Evolutionary conservation across 2,329 filamentous ascomycete genomes (phyloP), one percentile per base, ranked within the genome.

Genomic region (Pestalotiopsis sp.): DNA sequence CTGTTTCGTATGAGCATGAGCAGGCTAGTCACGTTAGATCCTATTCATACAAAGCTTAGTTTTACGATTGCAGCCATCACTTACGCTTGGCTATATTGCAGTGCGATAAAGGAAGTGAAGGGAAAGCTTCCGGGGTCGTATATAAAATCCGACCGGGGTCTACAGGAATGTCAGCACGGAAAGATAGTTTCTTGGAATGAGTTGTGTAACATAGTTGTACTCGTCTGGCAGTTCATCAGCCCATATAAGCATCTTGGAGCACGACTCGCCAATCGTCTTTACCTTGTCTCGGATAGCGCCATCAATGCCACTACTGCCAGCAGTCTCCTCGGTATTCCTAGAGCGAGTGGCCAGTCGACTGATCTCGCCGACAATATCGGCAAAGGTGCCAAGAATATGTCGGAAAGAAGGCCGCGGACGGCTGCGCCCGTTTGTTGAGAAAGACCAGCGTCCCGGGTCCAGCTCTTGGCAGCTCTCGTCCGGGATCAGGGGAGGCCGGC

Each of bases 21-120:
- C 24, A 68, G 22, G 9, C 67, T 68, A 3, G 1, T 30, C 1
- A 62, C 4, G 17, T 66, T 55, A 66, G 59, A 22, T 22, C 30
- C 6, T 14, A 1, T 26, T 17, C 2, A 22, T 44, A 20, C 2
- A 4, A 39, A 35, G n/a, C 2, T 6, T 14, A 6, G 24, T 35
- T 1, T 35, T 35, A 9, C 7, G 7, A 22, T 10, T 14, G 22
- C 20, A 13, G 14, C 20, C 6, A 4, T 3, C 4, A 67, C 67
- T 40, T 22, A 68, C 67, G 65, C 64, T 13, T 68, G 65, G 13
- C 67, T 63, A 52, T 68, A 68, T n/a, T 68, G 67, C 14, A 68
- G 56, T 10, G 67, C 66, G 11, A 68, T 68, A 52, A 68, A 67
- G 2, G 67, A 66, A 20, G 67, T 65, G 17, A 58, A 52, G 11